Base-by-base conservation (phyloP, 2,329 filamentous ascomycete species). In the Orbilia oligospora region DNA sequence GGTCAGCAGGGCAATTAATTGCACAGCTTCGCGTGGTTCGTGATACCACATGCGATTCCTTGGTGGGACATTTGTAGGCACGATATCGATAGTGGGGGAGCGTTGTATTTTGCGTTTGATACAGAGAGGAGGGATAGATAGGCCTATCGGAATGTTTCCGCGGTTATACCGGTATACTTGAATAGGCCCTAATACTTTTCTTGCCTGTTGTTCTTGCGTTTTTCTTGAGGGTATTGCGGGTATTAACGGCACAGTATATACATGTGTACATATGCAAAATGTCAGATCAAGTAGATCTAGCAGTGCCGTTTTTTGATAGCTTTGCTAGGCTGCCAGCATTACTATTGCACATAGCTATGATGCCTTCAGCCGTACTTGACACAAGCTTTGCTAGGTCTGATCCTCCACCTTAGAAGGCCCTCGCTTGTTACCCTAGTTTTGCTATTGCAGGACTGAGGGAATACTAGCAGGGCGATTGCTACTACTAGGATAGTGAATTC, bases 11-110 rank as follows among this genome's bases (percentile, higher is more conserved):
- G 56, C 56, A 33, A n/a, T 1, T 27, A 33, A n/a, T 1, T 27
- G 56, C 20, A 61, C 36, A 16, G 56, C 18, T 44, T 27, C 56
- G 56, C 36, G 36, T 44, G 36, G 56, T 12, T 27, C n/a, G 56
- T 27, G 9, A 9, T 44, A 61, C 53, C 12, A 27, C 14, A n/a
- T 24, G 56, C 22, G 56, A 44, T 44, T 16, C 3, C 36, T 61
- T 41, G 56, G 56, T 61, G 14, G 20, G 36, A 61, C 20, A n/a
- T 8, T 41, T 61, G 14, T 6, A 12, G 36, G 41, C 20, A n/a
- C 2, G 24, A 27, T 44, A 6, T 9, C 2, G 24, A 27, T 44
- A 6, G 14, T 3, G 4, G 33, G 44, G 44, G 44, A 6, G 27
- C 27, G 20, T 1, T 2, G 6, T 41, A 12, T 5, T 61, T 44